A percentile compares a stretch with the other conserved stretches of the same genome.
phyloP scores from a whole-genome alignment of 1,284 basidiomycete genomes.

The Malassezia nana region DNA sequence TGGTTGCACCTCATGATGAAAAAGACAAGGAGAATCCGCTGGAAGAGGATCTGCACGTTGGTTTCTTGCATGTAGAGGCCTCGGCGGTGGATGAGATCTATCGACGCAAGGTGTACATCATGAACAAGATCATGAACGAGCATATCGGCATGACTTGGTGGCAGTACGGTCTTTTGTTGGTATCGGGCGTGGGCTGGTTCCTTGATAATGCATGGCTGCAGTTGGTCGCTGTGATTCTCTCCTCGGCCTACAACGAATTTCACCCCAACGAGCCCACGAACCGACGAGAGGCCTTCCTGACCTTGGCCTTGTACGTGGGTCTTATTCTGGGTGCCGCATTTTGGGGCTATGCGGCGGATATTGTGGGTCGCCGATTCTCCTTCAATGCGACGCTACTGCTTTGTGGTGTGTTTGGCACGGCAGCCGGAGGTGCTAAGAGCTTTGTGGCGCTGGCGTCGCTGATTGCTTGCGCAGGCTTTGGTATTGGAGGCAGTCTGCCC shows the following conservation, averaged over 20 bases:
- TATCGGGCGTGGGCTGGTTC: slow-evolving; percentile 38
- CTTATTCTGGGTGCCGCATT: slow-evolving; percentile 42
- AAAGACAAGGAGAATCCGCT: neutral
- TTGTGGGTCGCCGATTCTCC: slow-evolving; percentile 41
- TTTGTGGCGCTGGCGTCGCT: slow-evolving; percentile 41
- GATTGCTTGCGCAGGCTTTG: slow-evolving; percentile 39
- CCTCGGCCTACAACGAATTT: slow-evolving; percentile 40
- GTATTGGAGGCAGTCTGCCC: slow-evolving; percentile 44
- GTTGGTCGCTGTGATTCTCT: slow-evolving; percentile 41
- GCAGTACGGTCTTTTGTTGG: slow-evolving; percentile 28
- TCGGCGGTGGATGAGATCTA: slow-evolving; percentile 36
- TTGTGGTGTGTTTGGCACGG: slow-evolving; percentile 44
- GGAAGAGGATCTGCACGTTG: neutral
- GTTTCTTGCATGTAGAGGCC: slow-evolving; percentile 13
- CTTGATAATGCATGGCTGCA: slow-evolving; percentile 45
- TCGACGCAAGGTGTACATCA: slow-evolving; percentile 40
- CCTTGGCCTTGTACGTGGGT: slow-evolving; percentile 38
- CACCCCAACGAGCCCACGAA: slow-evolving; percentile 1
- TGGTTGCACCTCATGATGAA: neutral
- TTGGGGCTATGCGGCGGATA: slow-evolving; percentile 45
- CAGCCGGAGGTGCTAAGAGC: slow-evolving; percentile 35
- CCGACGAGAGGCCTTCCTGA: slow-evolving; percentile 30
- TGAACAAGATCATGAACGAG: slow-evolving; percentile 47
- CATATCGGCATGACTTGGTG: slow-evolving; percentile 45
- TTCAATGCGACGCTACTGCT: slow-evolving; percentile 46